Conservation (phyloP, 208 protist genomes). For the Tritrichomonas musculus region DNA sequence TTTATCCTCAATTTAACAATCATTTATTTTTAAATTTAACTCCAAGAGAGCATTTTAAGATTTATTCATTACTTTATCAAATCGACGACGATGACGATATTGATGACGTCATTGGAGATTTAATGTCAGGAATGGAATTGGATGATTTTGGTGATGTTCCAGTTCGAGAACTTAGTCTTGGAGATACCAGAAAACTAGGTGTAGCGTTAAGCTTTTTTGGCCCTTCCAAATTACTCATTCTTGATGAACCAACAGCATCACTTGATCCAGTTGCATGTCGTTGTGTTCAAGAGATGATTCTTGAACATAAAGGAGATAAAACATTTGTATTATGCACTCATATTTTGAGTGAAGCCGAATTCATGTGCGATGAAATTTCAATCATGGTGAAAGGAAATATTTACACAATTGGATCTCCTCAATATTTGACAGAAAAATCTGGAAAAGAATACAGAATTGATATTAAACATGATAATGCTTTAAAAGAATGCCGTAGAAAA, state of each 20-base stretch:
- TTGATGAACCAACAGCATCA: constrained; percentile 29
- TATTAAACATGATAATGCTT: not conserved
- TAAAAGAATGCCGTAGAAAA: too few relatives aligned
- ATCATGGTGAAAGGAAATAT: constrained; percentile 24
- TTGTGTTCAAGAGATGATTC: not conserved
- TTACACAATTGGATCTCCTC: not conserved
- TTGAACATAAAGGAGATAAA: not conserved
- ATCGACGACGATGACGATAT: not conserved
- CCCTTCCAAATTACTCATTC: not conserved
- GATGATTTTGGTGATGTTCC: not conserved
- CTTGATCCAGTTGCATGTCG: not conserved
- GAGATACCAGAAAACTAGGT: not conserved
- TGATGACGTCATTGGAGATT: not conserved
- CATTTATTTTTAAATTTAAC: not conserved
- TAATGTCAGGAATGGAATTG: not conserved
- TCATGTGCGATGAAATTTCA: not conserved
- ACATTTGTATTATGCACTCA: constrained; percentile 1
- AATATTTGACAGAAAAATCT: not conserved
- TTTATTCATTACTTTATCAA: not conserved
- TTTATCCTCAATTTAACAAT: constrained; percentile 14
- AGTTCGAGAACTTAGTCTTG: not conserved
- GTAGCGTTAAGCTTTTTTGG: not conserved
- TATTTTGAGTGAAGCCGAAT: not conserved
- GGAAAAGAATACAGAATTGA: not conserved
- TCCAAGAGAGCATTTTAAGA: not conserved